Evolutionary conservation across 768 basidiomycete species (phyloP).

Genomic region (Russula abietina): DNA sequence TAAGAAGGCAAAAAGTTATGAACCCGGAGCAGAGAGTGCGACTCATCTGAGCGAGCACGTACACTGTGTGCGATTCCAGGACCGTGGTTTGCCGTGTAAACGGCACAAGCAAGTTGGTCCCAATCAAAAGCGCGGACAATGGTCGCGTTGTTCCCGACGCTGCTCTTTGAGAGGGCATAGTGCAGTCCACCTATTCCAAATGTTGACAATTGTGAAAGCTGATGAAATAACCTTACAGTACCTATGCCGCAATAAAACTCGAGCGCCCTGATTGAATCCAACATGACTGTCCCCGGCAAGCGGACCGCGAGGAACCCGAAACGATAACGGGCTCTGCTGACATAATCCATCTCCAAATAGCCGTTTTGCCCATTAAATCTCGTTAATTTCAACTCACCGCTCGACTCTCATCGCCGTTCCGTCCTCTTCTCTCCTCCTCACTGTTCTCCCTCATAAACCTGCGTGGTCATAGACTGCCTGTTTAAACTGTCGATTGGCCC

Average conservation of each 20-base stretch:
- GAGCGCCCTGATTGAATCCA: slow-evolving; percentile 26
- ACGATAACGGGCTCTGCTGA: slow-evolving; percentile 14
- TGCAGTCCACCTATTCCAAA: slow-evolving; percentile 58
- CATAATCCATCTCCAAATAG: slow-evolving; percentile 3
- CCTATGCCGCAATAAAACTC: slow-evolving; percentile 85
- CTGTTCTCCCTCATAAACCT: neutral
- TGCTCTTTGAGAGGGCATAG: slow-evolving; percentile 53
- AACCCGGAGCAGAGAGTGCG: neutral
- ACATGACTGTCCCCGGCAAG: neutral
- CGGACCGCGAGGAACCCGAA: too few relatives aligned
- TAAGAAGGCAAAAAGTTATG: slow-evolving; percentile 30
- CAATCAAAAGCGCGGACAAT: slow-evolving; percentile 74
- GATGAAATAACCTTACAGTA: slow-evolving; percentile 27
- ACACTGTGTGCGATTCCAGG: slow-evolving; percentile 47
- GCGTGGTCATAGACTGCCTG: neutral
- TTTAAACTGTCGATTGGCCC: neutral
- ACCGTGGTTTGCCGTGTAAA: slow-evolving; percentile 60
- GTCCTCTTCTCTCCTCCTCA: neutral
- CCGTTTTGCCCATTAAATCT: slow-evolving; percentile 10
- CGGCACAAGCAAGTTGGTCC: slow-evolving; percentile 68
- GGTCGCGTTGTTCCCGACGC: slow-evolving; percentile 33
- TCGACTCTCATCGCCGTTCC: slow-evolving; percentile 13
- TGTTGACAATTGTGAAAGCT: neutral
- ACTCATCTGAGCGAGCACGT: slow-evolving; percentile 16
- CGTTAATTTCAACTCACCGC: slow-evolving; percentile 5